Base-by-base conservation (phyloP, 345 rosid species). In the Crucihimalaya himalaica region DNA sequence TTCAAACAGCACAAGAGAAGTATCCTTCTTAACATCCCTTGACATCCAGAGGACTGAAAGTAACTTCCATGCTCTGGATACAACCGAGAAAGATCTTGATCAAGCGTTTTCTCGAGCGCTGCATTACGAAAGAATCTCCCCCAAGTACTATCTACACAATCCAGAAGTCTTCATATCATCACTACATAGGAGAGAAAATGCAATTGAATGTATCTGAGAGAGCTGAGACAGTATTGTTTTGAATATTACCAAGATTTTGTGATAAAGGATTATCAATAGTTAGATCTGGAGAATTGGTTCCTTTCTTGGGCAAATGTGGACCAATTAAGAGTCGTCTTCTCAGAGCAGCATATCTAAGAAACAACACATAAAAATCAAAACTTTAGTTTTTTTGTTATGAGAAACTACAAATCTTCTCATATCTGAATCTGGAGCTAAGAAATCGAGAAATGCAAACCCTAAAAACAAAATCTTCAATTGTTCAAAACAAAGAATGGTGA, bases 41-140 rank as follows among this genome's bases (percentile, higher is more conserved):
- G 99, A 76, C 99, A 95, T 28, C 93, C 96, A 50, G 94, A 84
- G 42, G 97, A 86, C 65, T 95, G 99, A 77, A 95, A 95, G 85
- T 88, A 95, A 76, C 88, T 92, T 40, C 90, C 97, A 83, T 92
- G 96, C 65, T 89, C 97, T 0, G 97, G 99, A 85, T 95, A 95
- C 72, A 95, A 83, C 29, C 99, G 87, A 7, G 96, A 86, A 19
- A 95, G 83, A 83, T 95, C 99, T 83, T 92, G 91, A 76, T 95
- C 97, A 23, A 95, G 93, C 67, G 90, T 92, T 77, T 86, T 95
- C 80, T 92, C 99, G 42, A 95, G 83, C 84, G 90, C 99, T 27
- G 99, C 96, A 76, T 86, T 92, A 46, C 89, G 88, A 72, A 95
- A 95, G 83, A 88, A 90, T 51, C 97, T 96, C 27, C 99, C 90